Evolutionary conservation across 176 grass and related monocot genomes (phyloP), one percentile per base, ranked within the genome.

Genomic region (Bonia amplexicaulis): DNA sequence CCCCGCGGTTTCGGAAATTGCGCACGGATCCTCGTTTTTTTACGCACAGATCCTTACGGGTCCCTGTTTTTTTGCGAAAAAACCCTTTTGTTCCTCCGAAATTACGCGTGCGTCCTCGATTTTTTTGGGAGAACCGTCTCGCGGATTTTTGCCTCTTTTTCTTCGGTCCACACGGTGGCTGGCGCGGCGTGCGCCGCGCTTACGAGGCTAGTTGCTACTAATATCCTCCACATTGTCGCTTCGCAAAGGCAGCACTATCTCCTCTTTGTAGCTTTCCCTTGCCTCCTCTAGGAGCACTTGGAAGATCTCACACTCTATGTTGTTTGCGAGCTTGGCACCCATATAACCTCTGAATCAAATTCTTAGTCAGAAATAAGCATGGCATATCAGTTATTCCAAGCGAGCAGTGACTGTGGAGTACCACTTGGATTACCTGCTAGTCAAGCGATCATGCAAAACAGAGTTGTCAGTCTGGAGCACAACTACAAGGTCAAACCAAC

Each of bases 401-500:
- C 33, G 12, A 15, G 20, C 59, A 15, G 65, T 44, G 73, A n/a
- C 5, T 12, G 1, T 58, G 7, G 12, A 39, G 67, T 48, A 58
- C n/a, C 35, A 59, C 13, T 55, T 22, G 4, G 13, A 42, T 83
- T 90, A 98, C 96, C 96, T 91, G 71, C 87, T 92, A 8, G 89
- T 87, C 78, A 98, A 79, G 48, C 96, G 93, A 84, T 98, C 96
- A 80, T 98, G 93, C 57, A 98, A 81, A 80, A 98, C 92, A 11
- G 96, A 89, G 87, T 93, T 98, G 31, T 98, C 96, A 9, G 96
- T 98, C 57, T 98, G 96, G 45, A 98, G 91, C n/a, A 98, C 93
- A 45, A 98, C 89, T 42, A 98, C 96, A 16, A 92, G 85, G 65
- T 98, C 96, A 85, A 98, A 98, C 96, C 96, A 95, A 26, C 96